Evolutionary conservation across 2,329 filamentous ascomycete species (phyloP), one percentile per base, ranked within the genome.

Genomic region (Hortaea werneckii): DNA sequence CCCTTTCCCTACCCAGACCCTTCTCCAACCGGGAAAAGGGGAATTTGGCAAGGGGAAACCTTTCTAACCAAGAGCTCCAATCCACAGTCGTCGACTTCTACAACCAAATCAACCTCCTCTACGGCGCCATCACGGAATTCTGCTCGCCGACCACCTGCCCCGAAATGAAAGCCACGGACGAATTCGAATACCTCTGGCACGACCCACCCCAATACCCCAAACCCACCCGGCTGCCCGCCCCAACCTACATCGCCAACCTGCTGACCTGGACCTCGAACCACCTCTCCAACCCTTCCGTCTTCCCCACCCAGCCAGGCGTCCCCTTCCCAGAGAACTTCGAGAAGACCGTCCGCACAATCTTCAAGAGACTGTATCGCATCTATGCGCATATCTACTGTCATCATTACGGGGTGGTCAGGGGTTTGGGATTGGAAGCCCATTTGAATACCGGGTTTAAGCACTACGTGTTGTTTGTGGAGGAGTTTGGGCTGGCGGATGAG

Each of bases 171-270:
- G 92, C 92, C n/a, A 98, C 92, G 7, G 94, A 98, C 70, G 92
- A 98, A 84, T 98, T 96, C 67, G 92, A 98, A 68, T 98, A 98
- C 68, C 82, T 98, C 55, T 98, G 92, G 92, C 92, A 98, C 71
- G 90, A 98, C 68, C 85, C 77, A 50, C 88, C 94, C 60, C 84
- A 87, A 64, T 98, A 83, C 76, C 94, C 94, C 69, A 83, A 87
- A 50, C 92, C 92, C 13, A 98, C 94, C 51, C 96, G 96, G 73
- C 95, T 98, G 85, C 79, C 92, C 3, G 92, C 92, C 2, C 92
- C 92, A 7, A 87, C 89, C 59, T 98, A 98, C 69, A 94, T 98
- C 61, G 92, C 96, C 67, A 88, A 96, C 67, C 76, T 98, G 58
- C 95, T 98, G 87, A 79, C 80, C 26, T 98, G 92, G 90, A 87